Base-by-base conservation (phyloP, 306 rosid species). In the Myrica gale region DNA sequence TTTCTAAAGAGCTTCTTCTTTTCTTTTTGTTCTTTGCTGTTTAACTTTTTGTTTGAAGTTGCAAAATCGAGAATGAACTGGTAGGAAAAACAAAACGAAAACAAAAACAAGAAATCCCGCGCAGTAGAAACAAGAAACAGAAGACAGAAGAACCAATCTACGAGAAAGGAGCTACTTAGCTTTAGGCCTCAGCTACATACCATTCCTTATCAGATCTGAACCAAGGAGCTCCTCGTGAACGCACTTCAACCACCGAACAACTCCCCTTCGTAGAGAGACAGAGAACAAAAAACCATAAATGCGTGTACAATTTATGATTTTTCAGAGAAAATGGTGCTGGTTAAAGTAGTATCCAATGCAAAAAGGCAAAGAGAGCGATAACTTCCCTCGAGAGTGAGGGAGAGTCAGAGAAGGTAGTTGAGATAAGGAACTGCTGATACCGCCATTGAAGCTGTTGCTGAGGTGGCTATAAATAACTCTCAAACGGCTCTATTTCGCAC, bases 131-230 rank as follows among this genome's bases (percentile, higher is more conserved):
- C 62, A 45, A 39, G 73, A 79, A 65, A 48, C 54, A 53, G 72
- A 63, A 68, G 57, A 80, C 61, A n/a, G n/a, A n/a, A n/a, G n/a
- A n/a, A 55, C 65, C 48, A 62, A 39, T 62, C 44, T 15, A n/a
- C 37, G 46, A 41, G 47, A 41, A 1, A 61, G 68, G 45, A 6
- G 48, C 37, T 10, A 60, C 41, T 12, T 10, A 60, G 41, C 66
- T 4, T 71, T 68, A 80, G 78, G 37, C 3, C 37, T 68, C 44
- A 8, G 72, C 56, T 69, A 61, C 46, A 86, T 75, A 77, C 80
- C 81, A 71, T 7, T 81, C 17, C 16, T 20, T 80, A n/a, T 55
- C 82, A 92, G 96, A 92, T 90, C 97, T 85, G 85, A 71, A 72
- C 12, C 61, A 52, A 56, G 51, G 69, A 82, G 78, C 16, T 84